Evolutionary conservation across 1,284 basidiomycete genomes (phyloP).

Genomic region (Trichosporon asahii): DNA sequence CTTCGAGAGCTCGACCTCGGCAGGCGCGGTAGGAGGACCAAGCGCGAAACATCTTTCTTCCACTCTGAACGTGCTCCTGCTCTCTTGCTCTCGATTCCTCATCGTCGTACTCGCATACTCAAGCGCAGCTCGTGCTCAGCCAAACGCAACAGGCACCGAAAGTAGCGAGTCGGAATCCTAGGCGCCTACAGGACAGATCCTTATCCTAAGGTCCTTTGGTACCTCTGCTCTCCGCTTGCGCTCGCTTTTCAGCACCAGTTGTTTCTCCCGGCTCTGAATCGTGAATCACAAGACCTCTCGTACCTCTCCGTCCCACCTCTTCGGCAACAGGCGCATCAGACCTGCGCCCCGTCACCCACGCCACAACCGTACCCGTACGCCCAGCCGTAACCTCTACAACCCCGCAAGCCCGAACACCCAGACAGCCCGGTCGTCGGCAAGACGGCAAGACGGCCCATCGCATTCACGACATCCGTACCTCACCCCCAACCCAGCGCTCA

Average conservation of each 20-base stretch:
- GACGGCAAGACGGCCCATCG: not conserved
- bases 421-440: not conserved
- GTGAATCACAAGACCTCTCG: conserved; percentile 2
- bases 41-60: not conserved
- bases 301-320: not conserved
- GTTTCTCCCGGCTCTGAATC: not conserved
- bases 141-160: not conserved
- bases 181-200: not conserved
- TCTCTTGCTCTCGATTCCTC: not conserved
- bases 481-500: not conserved
- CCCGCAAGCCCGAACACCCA: not conserved
- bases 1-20: not conserved
- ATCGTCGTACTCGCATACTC: not conserved
- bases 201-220: not conserved
- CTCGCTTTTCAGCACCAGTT: not conserved
- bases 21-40: not conserved
- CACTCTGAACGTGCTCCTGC: not conserved
- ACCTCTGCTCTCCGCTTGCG: not conserved
- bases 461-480: not conserved
- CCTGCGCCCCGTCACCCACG: not conserved
- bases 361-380: not conserved
- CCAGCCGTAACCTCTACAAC: not conserved
- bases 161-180: not conserved
- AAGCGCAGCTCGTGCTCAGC: not conserved
- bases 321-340: not conserved